Base-by-base conservation (phyloP, 768 basidiomycete species). In the Suillus hirtellus region DNA sequence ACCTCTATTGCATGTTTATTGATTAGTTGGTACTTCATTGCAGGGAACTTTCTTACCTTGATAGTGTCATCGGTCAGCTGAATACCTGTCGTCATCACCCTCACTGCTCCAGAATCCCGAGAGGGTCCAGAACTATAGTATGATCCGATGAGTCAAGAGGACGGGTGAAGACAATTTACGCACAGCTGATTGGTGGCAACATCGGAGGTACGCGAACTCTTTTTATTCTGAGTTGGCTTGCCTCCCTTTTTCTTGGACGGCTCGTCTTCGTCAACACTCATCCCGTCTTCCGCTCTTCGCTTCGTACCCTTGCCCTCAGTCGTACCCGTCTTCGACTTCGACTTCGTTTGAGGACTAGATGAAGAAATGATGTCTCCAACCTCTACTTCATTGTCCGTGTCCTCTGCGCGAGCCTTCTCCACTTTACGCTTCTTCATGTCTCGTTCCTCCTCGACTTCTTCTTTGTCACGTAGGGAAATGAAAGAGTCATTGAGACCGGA, bases 31-130 rank as follows among this genome's bases (percentile, higher is more conserved):
- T 31, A 19, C 59, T 44, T 49, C 49, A 44, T 31, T 34, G 21
- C 46, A 47, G 53, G 19, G 56, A 24, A 8, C 3, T 19, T 11
- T 73, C 80, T n/a, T 40, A 88, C 90, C 81, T 86, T 89, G 58
- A 81, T 69, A 4, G 86, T 81, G 21, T 84, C 79, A 6, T 90
- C 87, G 0, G 78, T 66, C 44, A 95, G 75, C 1, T 69, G 72
- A 2, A 91, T 80, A 61, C 88, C 85, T 0, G 93, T 95, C 1
- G 89, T 88, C 80, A 93, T 80, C 59, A 94, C 68, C 44, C 80
- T 78, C 31, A 90, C 69, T 15, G 62, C 63, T 64, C 69, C 74
- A 49, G 68, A 34, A 21, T 65, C 55, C 14, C 42, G 46, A 54
- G 47, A 17, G 24, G 56, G 17, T 24, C 38, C 38, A 58, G 56